Percentiles rank a stretch among this genome's conserved stretches.
These are phyloP conservation scores for Jimgerdemannia flammicorona DNA, from an alignment of 192 early-diverging fungal genomes.

Conservation along the genomic window DNA sequence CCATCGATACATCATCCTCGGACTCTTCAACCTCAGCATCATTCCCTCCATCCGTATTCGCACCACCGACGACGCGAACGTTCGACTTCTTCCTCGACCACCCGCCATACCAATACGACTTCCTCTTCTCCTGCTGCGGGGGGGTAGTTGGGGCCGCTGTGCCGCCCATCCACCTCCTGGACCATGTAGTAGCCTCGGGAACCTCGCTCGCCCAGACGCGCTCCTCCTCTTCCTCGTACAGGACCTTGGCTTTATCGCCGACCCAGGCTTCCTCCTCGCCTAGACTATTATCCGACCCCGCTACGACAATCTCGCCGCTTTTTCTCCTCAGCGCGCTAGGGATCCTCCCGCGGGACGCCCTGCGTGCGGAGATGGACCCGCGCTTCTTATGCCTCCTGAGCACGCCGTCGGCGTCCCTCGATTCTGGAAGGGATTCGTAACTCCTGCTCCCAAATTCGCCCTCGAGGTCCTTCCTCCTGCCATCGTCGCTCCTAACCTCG, in stretches of 20 bases:
- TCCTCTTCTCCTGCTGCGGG: background rate
- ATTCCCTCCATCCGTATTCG: background rate
- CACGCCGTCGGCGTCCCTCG: background rate
- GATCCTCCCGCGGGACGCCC: background rate
- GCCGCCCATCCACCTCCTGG: background rate
- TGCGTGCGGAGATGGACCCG: background rate
- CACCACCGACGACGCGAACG: background rate
- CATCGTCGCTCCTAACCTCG: constrained; percentile 4
- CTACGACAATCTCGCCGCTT: background rate
- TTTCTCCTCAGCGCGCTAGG: background rate
- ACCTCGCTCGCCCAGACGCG: background rate
- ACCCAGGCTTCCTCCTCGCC: background rate
- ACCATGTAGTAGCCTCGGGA: background rate
- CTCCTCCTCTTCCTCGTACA: background rate
- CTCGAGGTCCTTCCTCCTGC: background rate
- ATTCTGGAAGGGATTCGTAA: background rate
- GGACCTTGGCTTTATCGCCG: background rate
- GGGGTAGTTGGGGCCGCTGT: too few relatives aligned
- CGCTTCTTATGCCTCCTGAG: background rate
- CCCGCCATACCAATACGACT: background rate
- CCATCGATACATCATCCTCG: background rate
- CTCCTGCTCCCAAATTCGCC: background rate
- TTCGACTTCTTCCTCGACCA: constrained; percentile 1
- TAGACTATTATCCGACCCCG: background rate
- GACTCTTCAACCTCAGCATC: background rate